These are phyloP conservation scores for Mycena galericulata DNA, from an alignment of 768 basidiomycete species.

Conservation along the genomic window DNA sequence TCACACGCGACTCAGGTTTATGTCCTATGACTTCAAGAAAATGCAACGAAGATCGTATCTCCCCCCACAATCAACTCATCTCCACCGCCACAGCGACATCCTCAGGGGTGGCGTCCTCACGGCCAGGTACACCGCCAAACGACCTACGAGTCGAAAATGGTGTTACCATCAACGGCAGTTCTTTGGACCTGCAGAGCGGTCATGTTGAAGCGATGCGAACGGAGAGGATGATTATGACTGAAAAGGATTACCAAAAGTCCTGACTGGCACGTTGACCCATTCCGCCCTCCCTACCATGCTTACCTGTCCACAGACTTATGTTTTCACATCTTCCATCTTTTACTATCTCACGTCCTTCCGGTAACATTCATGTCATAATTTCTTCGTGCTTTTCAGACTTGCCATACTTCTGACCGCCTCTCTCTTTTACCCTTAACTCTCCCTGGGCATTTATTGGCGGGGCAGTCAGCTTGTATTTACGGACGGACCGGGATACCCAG, in stretches of 20 bases:
- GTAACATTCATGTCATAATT: slow-evolving; percentile 24
- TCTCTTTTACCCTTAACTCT: slow-evolving; percentile 27
- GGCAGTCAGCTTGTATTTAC: slow-evolving; percentile 20
- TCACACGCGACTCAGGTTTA: slow-evolving; percentile 68
- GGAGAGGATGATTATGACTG: slow-evolving; percentile 55
- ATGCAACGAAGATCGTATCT: slow-evolving; percentile 94
- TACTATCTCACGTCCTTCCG: slow-evolving; percentile 30
- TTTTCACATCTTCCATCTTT: slow-evolving; percentile 23
- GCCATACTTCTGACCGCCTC: slow-evolving; percentile 18
- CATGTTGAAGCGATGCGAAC: slow-evolving; percentile 53
- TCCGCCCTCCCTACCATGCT: slow-evolving; percentile 5
- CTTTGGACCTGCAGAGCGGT: slow-evolving; percentile 54
- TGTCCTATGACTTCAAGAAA: slow-evolving; percentile 91
- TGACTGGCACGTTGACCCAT: slow-evolving; percentile 14
- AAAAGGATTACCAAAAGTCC: slow-evolving; percentile 63
- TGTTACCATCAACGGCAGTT: slow-evolving; percentile 54
- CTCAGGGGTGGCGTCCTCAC: slow-evolving; percentile 75
- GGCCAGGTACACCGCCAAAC: slow-evolving; percentile 77
- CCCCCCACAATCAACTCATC: slow-evolving; percentile 78
- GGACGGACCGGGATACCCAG: not conserved
- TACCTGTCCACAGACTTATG: slow-evolving; percentile 21
- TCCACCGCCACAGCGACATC: slow-evolving; percentile 83
- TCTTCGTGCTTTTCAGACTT: slow-evolving; percentile 19
- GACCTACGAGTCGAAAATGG: slow-evolving; percentile 60
- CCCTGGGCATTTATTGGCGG: slow-evolving; percentile 25